Evolutionary conservation across 176 grass and related monocot genomes (phyloP).

Genomic region (Melocanna baccifera): DNA sequence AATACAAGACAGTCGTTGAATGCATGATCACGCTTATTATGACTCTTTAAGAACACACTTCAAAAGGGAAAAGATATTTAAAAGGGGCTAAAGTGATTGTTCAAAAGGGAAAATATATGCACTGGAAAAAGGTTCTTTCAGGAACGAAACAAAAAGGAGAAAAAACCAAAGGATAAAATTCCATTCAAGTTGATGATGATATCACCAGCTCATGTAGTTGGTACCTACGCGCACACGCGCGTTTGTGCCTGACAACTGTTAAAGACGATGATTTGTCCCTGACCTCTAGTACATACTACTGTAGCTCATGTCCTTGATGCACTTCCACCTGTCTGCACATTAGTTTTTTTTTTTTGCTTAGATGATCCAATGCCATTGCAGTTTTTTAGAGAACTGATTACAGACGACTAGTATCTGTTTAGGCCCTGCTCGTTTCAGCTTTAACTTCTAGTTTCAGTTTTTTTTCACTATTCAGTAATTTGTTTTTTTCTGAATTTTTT

Average conservation of each 20-base stretch:
- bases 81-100: too few relatives aligned
- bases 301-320: background rate
- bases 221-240: background rate
- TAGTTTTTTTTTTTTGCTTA: background rate
- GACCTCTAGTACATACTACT: background rate
- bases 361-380: background rate
- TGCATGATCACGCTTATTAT: background rate
- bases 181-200: background rate
- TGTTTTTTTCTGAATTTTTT: too few relatives aligned
- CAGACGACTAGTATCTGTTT: background rate
- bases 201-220: background rate
- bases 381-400: background rate
- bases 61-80: too few relatives aligned
- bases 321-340: background rate
- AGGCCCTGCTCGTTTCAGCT: too few relatives aligned
- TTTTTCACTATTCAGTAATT: too few relatives aligned
- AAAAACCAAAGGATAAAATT: background rate
- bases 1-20: background rate
- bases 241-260: background rate
- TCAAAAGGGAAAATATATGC: too few relatives aligned
- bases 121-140: background rate
- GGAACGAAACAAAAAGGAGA: background rate
- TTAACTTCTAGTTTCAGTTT: too few relatives aligned
- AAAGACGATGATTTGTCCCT: background rate
- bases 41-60: background rate